Percentiles rank a stretch among this genome's conserved stretches.
These are phyloP conservation scores for Rosa persica DNA, from an alignment of 306 rosid genomes.

Conservation along the genomic window DNA sequence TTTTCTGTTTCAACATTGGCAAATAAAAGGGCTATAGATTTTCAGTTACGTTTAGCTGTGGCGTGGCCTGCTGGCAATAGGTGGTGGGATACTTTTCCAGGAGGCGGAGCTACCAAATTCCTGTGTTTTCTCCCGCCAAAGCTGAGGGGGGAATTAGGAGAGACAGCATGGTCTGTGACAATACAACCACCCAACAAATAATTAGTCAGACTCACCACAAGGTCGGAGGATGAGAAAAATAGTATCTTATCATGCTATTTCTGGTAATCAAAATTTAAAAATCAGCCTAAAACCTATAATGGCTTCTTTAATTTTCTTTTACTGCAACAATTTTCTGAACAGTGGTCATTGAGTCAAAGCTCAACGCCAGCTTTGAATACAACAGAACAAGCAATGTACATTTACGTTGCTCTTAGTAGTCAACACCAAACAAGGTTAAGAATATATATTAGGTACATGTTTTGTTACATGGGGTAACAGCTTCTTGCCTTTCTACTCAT, in stretches of 20 bases:
- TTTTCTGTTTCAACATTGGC: slow-evolving; percentile 11
- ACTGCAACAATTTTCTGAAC: not conserved
- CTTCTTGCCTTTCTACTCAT: not conserved
- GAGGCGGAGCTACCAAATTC: slow-evolving; percentile 20
- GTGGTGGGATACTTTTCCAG: not conserved
- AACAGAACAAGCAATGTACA: not conserved
- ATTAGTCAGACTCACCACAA: slow-evolving; percentile 1
- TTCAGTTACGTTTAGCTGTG: slow-evolving; percentile 20
- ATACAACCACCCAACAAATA: slow-evolving; percentile 1
- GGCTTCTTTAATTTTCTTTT: not conserved
- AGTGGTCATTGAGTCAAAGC: not conserved
- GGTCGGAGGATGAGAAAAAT: not conserved
- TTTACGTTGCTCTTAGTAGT: not conserved
- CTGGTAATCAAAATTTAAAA: not conserved
- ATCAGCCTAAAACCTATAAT: not conserved
- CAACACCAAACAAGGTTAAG: not conserved
- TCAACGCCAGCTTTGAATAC: not conserved
- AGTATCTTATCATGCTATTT: not conserved
- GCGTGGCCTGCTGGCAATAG: not conserved
- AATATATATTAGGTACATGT: not conserved
- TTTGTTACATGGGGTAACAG: not conserved
- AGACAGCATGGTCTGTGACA: slow-evolving; percentile 25
- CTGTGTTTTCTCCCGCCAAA: slow-evolving; percentile 31
- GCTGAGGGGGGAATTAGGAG: slow-evolving; percentile 33
- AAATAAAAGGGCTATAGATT: not conserved